Base-by-base conservation (phyloP, 805 yeast species). In the Tanozyma kutaoensis region DNA sequence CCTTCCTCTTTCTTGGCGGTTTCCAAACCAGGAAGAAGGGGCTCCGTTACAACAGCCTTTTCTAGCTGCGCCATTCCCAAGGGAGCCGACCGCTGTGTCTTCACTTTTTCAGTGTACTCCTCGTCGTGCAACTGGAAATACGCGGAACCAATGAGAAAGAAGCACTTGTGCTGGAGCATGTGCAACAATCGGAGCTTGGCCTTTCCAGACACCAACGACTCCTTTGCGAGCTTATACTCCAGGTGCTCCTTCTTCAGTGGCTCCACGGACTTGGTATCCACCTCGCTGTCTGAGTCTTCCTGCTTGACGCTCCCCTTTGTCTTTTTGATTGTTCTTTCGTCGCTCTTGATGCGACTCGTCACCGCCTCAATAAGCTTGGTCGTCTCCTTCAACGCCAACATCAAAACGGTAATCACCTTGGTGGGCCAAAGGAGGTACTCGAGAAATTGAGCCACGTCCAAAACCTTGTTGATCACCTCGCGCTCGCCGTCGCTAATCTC, bases 131-230 rank as follows among this genome's bases (percentile, higher is more conserved):
- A 27, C 59, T 77, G 86, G 36, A 64, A 80, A 41, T 77, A 69
- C 0, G 79, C 69, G 2, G 85, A 71, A 0, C 82, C 96, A 15
- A 79, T 55, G 34, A 84, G 69, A 43, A 86, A 88, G 42, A 70
- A 77, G 24, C 76, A 64, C 27, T 86, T 74, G 45, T 91, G 96
- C 11, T 81, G 50, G 8, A 72, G 41, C 27, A 81, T 77, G 18
- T 63, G 37, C 71, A 5, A 5, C 7, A 15, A 7, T 7, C 17
- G 17, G 17, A 15, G 5, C 17, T 15, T 7, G 17, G 7, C 17
- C 17, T 15, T 5, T 5, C 5, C 7, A 15, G 7, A 15, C 17
- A 5, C 17, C 7, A 5, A 7, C 7, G 7, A 7, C 7, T 5
- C 17, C 17, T 5, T 7, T 7, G 5, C 7, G 17, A 15, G 17